Base-by-base conservation (phyloP, 2,329 filamentous ascomycete genomes). In the Botrytis tulipae region DNA sequence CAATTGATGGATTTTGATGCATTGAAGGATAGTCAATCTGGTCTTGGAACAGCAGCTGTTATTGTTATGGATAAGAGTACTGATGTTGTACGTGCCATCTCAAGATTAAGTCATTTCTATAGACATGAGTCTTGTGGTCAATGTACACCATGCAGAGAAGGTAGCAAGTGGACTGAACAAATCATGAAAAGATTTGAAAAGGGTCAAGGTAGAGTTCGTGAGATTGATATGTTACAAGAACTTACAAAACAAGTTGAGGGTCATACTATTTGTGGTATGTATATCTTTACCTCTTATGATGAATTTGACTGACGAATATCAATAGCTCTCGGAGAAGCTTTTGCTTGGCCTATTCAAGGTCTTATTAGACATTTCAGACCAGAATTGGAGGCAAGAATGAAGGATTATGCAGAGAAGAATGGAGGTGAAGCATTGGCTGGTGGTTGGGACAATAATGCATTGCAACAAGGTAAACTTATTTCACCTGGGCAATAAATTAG, bases 201-300 rank as follows among this genome's bases (percentile, higher is more conserved):
- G 83, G 96, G 96, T 74, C 90, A 93, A 84, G 96, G 93, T 75
- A 91, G 93, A 76, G 90, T 92, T 83, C 89, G 96, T 75, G 96
- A 99, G 85, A 99, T 99, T 82, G 96, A 99, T 83, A 99, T 99
- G 96, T 89, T 99, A 78, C 96, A 98, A 86, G 96, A 99, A 87
- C 86, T 99, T 79, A 99, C 96, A 76, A 99, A 99, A 89, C 96
- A 99, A 86, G 96, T 99, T 75, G 96, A 99, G 86, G 96, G 96
- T 18, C 96, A 99, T 87, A 98, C 96, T 66, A 99, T 99, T 81
- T 99, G 96, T 84, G 96, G 91, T 92, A 89, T 82, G 90, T 86
- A 66, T 32, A 61, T 40, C 63, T n/a, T 63, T 40, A 18, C 29
- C n/a, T 44, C 3, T 44, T 16, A 35, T 20, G n/a, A 51, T 18